Conservation (phyloP, 2,329 filamentous ascomycete species). For the Fusarium tupiense region DNA sequence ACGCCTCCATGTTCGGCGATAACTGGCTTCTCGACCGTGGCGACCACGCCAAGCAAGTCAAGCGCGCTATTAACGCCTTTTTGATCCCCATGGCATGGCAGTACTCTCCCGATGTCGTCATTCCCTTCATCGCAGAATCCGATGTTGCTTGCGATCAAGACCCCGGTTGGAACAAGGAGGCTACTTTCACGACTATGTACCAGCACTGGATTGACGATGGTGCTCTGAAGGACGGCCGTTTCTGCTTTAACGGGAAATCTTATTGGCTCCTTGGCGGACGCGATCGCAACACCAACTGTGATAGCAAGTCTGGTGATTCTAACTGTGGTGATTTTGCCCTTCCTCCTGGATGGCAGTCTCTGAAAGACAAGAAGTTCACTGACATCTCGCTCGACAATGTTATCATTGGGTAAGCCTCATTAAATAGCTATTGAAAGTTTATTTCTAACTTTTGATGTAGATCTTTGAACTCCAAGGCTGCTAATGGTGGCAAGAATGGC, state of each 20-base stretch:
- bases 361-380: conserved; percentile 9
- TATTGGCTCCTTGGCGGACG: conserved; percentile 15
- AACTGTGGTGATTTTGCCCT: conserved; percentile 7
- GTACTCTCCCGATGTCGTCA: conserved; percentile 18
- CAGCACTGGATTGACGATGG: neutral
- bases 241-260: conserved; percentile 6
- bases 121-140: conserved; percentile 15
- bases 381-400: conserved; percentile 16
- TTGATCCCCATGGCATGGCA: conserved; percentile 23
- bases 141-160: conserved; percentile 19
- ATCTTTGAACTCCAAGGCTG: conserved; percentile 16
- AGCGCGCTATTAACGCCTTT: conserved; percentile 15
- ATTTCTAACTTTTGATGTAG: neutral
- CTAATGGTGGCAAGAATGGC: conserved; percentile 19
- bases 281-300: neutral
- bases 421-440: too few relatives aligned
- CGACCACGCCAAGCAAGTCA: conserved; percentile 16
- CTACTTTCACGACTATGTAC: neutral
- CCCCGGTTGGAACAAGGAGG: conserved; percentile 14
- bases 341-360: conserved; percentile 2
- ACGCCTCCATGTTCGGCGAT: conserved; percentile 24
- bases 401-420: neutral
- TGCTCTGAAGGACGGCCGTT: neutral
- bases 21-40: conserved; percentile 16
- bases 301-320: conserved; percentile 2